Evolutionary conservation across 176 grass and related monocot genomes (phyloP).

Genomic region (Oropetium thomaeum): DNA sequence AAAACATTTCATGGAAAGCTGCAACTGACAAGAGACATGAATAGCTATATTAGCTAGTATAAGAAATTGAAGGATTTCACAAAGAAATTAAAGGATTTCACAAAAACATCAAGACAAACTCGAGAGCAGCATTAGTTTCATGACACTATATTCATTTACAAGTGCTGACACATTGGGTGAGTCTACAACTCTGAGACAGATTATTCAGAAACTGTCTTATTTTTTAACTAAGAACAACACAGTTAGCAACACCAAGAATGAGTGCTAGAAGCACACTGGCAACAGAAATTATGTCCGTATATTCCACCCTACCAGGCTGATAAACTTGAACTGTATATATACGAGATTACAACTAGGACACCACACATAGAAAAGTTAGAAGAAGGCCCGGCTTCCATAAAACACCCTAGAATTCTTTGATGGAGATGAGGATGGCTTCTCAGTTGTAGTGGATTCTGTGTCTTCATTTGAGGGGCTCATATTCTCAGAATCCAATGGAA

Average conservation of each 20-base stretch:
- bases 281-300: slow-evolving; percentile 25
- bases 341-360: background rate
- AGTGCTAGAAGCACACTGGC: slow-evolving; percentile 15
- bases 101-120: background rate
- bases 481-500: slow-evolving; percentile 67
- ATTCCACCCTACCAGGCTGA: slow-evolving; percentile 1
- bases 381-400: slow-evolving; percentile 97
- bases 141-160: background rate
- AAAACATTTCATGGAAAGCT: background rate
- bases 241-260: slow-evolving; percentile 17
- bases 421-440: slow-evolving; percentile 42
- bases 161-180: slow-evolving; percentile 1
- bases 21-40: background rate
- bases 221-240: slow-evolving; percentile 16
- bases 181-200: slow-evolving; percentile 6
- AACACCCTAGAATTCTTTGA: slow-evolving; percentile 76
- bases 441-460: slow-evolving; percentile 31
- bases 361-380: slow-evolving; percentile 42
- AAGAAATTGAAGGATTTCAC: background rate
- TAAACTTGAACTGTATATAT: slow-evolving; percentile 4
- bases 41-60: background rate
- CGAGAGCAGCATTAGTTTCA: background rate
- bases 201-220: slow-evolving; percentile 17
- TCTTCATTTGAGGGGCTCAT: slow-evolving; percentile 36
- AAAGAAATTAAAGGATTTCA: background rate